phyloP scores from a whole-genome alignment of 2,329 filamentous ascomycete species.

The Epichloe bromicola region DNA sequence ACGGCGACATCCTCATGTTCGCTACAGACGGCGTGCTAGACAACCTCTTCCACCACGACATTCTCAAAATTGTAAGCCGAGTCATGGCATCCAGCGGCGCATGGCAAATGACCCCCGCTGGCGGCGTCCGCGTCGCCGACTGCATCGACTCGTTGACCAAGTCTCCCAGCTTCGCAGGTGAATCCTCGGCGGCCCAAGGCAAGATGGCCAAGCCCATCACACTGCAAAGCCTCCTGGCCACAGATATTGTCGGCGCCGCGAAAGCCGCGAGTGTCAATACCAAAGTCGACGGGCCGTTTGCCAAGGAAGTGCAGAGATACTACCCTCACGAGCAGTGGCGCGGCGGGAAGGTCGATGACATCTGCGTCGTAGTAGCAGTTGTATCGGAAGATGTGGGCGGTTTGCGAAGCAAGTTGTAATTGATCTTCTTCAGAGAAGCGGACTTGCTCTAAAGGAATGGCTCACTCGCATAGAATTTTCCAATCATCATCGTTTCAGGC shows the following conservation, averaged over 20 bases:
- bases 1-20: constrained; percentile 88
- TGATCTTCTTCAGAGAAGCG: not conserved
- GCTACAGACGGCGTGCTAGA: constrained; percentile 95
- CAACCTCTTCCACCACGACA: constrained; percentile 84
- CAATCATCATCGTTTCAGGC: not conserved
- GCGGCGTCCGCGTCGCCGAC: constrained; percentile 51
- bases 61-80: constrained; percentile 64
- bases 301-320: constrained; percentile 80
- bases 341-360: constrained; percentile 92
- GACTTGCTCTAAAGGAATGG: not conserved
- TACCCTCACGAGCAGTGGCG: constrained; percentile 79
- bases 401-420: constrained; percentile 22
- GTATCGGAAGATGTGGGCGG: constrained; percentile 48
- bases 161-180: constrained; percentile 13
- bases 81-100: constrained; percentile 63
- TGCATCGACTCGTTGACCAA: constrained; percentile 36
- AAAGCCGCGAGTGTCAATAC: constrained; percentile 74
- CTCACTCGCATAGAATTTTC: constrained; percentile 1
- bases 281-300: constrained; percentile 81
- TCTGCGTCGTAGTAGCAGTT: constrained; percentile 71
- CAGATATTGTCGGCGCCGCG: constrained; percentile 66
- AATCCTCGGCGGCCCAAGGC: constrained; percentile 2
- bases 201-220: constrained; percentile 27
- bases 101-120: constrained; percentile 51
- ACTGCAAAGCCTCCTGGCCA: constrained; percentile 67